Base-by-base conservation (phyloP, 257 asterid species). In the Jacaranda mimosifolia region DNA sequence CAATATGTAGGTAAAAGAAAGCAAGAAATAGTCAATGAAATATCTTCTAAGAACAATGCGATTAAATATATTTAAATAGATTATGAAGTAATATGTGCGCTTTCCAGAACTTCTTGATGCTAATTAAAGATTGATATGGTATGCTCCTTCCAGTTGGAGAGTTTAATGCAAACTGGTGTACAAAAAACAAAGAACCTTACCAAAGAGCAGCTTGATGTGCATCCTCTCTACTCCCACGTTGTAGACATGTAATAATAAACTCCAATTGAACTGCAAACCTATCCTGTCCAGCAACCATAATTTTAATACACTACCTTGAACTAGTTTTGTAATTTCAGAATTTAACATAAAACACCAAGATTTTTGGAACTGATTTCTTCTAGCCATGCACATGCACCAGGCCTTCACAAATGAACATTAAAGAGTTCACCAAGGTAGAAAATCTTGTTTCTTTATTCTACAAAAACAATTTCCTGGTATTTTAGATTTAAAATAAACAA, bases 261-360 rank as follows among this genome's bases (percentile, higher is more conserved):
- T 95, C 99, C 81, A 86, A 63, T 68, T 78, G 96, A 71, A 89
- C 90, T 5, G 90, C 85, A 83, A 87, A 81, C 72, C 85, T 86
- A 62, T 87, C 86, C 99, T 93, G 93, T 77, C 79, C 32, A n/a
- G 62, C 62, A 55, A 49, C 46, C 72, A 62, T 51, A 80, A 72
- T 69, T 77, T 63, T n/a, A 70, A 72, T 43, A 55, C 55, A 15
- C 26, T 51, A 38, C 19, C 49, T 79, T 38, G 58, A 70, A 76
- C 46, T 49, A 46, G 57, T 21, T 74, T 65, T 3, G 21, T n/a
- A 63, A 43, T 52, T 43, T 62, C 43, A 70, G 17, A 60, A 51
- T 60, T 5, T 21, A n/a, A 57, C 65, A 43, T 45, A 59, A 56
- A 42, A 45, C 52, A 81, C 11, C 14, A 48, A 65, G 65, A 53